Conservation (phyloP, 129 eudicot genomes). For the Apium graveolens region DNA sequence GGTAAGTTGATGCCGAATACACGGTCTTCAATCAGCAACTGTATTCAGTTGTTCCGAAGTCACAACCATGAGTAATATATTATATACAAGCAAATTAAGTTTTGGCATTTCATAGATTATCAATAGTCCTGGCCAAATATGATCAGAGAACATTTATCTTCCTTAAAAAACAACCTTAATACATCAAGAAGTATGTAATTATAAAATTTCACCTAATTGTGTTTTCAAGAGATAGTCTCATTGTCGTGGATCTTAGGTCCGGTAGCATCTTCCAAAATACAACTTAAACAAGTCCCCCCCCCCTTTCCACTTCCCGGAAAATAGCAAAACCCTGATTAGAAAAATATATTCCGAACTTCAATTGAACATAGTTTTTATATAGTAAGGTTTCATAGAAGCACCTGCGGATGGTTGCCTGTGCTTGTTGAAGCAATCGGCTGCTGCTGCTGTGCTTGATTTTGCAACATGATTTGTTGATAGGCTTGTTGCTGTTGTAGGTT, state of each 20-base stretch:
- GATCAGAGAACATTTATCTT: neutral
- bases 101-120: neutral
- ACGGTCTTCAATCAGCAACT: neutral
- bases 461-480: constrained; percentile 16
- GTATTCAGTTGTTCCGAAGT: neutral
- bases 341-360: neutral
- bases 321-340: neutral
- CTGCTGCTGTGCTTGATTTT: constrained; percentile 20
- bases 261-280: neutral
- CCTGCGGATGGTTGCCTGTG: constrained; percentile 38
- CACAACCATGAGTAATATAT: neutral
- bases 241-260: neutral
- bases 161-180: neutral
- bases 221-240: neutral
- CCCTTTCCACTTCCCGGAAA: neutral
- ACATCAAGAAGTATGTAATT: neutral
- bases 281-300: neutral
- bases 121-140: neutral
- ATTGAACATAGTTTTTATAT: neutral
- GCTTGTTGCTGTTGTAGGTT: constrained; percentile 22
- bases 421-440: constrained; percentile 22
- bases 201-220: neutral
- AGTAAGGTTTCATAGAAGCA: constrained; percentile 14
- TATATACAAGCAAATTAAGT: neutral
- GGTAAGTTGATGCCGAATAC: neutral